Conservation (phyloP, 371 early-diverging fungal genomes). For the Phascolomyces articulosus region DNA sequence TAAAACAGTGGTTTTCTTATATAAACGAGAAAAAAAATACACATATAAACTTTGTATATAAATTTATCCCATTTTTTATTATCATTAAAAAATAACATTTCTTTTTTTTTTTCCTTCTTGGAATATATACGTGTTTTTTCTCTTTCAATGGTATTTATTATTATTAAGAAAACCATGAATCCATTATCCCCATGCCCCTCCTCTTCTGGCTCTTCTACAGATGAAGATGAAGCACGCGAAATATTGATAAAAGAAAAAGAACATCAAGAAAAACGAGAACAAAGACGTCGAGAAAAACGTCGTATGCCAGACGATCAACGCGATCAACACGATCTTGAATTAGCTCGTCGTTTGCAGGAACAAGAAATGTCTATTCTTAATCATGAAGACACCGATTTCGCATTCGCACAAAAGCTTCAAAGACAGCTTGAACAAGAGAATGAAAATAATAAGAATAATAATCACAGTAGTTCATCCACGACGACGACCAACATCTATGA, state of each 20-base stretch:
- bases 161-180: background rate
- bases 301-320: background rate
- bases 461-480: slow-evolving; percentile 6
- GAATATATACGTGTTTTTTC: no score
- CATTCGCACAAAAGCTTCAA: no score
- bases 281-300: background rate
- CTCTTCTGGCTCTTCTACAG: background rate
- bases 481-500: slow-evolving; percentile 4
- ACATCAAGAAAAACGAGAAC: background rate
- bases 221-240: slow-evolving; percentile 21
- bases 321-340: slow-evolving; percentile 35
- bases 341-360: slow-evolving; percentile 42
- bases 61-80: background rate
- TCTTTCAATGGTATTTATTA: no score
- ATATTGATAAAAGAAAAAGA: slow-evolving; percentile 37
- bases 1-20: slow-evolving; percentile 12
- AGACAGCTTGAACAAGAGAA: no score
- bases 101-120: no score
- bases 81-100: background rate
- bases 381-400: background rate
- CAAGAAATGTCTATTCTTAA: slow-evolving; percentile 18
- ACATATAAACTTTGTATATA: background rate
- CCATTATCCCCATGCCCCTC: no score
- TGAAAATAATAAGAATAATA: no score
- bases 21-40: no score